Conservation (phyloP, 345 rosid genomes). For the Rhodamnia argentea region DNA sequence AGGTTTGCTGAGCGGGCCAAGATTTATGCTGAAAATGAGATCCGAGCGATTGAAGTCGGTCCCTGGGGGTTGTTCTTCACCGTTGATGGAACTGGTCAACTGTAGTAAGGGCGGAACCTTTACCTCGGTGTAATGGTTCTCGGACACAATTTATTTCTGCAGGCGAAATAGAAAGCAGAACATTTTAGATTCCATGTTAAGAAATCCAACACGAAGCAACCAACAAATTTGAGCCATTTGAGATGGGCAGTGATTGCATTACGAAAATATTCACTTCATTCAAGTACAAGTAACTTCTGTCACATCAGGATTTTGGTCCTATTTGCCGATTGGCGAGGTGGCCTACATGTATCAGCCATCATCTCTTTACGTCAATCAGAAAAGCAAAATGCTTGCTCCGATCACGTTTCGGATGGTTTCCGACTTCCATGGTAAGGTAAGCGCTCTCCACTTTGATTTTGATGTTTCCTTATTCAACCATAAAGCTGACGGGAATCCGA, state of each 20-base stretch:
- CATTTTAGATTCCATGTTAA: background rate
- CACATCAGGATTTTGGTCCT: background rate
- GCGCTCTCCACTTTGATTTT: background rate
- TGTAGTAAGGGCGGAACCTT: background rate
- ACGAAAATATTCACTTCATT: background rate
- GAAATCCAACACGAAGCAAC: background rate
- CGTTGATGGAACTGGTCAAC: slow-evolving; percentile 83
- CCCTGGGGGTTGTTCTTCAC: slow-evolving; percentile 83
- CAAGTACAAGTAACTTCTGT: background rate
- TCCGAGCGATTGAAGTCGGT: slow-evolving; percentile 67
- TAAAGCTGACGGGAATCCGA: background rate
- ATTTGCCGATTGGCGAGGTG: background rate
- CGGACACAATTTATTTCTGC: background rate
- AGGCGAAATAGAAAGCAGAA: background rate
- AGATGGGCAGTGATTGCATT: background rate
- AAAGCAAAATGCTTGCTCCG: background rate
- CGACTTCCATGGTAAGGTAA: background rate
- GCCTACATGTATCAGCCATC: background rate
- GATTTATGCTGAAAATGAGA: slow-evolving; percentile 76
- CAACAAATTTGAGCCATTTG: background rate
- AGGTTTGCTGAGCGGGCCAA: slow-evolving; percentile 89
- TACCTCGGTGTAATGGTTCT: background rate
- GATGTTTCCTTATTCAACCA: background rate
- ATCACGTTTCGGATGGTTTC: background rate
- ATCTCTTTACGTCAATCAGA: background rate